Evolutionary conservation across 768 basidiomycete genomes (phyloP).

Genomic region (Boletus insuetus): DNA sequence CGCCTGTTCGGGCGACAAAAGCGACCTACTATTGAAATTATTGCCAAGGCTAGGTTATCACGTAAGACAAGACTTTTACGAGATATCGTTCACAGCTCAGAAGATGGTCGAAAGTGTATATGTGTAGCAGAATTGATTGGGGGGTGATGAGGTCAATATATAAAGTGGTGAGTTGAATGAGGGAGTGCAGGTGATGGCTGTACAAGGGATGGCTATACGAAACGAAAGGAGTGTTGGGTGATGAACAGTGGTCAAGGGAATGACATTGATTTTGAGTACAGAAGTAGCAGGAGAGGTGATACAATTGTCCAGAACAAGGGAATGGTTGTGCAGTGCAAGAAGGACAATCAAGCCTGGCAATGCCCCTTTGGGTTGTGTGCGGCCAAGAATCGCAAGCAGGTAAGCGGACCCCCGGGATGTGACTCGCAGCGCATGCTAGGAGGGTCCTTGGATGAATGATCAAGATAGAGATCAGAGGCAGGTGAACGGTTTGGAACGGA

Average conservation of each 20-base stretch:
- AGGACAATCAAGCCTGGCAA: constrained; percentile 11
- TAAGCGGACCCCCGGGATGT: constrained; percentile 34
- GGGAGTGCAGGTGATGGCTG: constrained; percentile 7
- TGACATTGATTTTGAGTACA: constrained; percentile 7
- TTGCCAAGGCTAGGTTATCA: neutral
- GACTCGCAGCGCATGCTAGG: neutral
- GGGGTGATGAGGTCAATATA: neutral
- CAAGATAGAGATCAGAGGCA: constrained; percentile 5
- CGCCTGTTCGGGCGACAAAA: no score
- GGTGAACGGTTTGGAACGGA: neutral
- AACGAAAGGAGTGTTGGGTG: neutral
- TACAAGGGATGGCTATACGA: constrained; percentile 7
- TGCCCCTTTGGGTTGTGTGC: constrained; percentile 35
- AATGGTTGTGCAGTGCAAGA: neutral
- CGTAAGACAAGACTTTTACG: neutral
- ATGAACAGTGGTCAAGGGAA: neutral
- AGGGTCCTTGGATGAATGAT: neutral
- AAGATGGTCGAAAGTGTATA: neutral
- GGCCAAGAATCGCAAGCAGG: constrained; percentile 50
- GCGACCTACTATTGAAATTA: neutral
- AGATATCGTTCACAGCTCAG: neutral
- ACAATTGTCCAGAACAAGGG: constrained; percentile 3
- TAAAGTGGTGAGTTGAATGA: constrained; percentile 6
- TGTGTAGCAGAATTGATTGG: neutral
- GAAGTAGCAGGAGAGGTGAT: constrained; percentile 8